Percentiles rank a stretch among this genome's conserved stretches.
Evolutionary conservation across 129 eudicot genomes (phyloP).

Genomic region (Ambrosia trifida): DNA sequence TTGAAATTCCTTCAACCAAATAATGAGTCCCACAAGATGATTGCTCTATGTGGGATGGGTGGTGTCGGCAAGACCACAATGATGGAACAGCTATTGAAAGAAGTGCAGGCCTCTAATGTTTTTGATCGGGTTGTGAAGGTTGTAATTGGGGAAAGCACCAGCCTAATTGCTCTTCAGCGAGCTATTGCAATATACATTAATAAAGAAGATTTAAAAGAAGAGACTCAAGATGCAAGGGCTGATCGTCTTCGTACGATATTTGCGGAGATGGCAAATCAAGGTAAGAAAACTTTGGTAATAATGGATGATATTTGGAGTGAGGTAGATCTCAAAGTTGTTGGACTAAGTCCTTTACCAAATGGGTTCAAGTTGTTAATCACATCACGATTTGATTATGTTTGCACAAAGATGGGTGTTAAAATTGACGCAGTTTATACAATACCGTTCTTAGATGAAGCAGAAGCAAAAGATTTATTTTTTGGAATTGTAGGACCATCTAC

Average conservation of each 20-base stretch:
- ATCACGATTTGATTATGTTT: background rate
- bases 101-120: background rate
- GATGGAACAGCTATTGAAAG: slow-evolving; percentile 19
- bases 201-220: background rate
- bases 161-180: background rate
- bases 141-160: slow-evolving; percentile 8
- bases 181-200: background rate
- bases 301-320: slow-evolving; percentile 22
- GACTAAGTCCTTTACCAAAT: slow-evolving; percentile 22
- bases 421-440: background rate
- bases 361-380: slow-evolving; percentile 15
- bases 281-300: slow-evolving; percentile 8
- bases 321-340: slow-evolving; percentile 13
- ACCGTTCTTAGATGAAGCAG: background rate
- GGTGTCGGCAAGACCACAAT: slow-evolving; percentile 26
- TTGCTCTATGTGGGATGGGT: slow-evolving; percentile 20
- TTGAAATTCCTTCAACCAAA: background rate
- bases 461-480: slow-evolving; percentile 9
- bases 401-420: slow-evolving; percentile 11
- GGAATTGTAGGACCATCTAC: background rate
- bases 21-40: background rate
- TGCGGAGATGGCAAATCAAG: background rate
- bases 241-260: slow-evolving; percentile 1
- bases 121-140: slow-evolving; percentile 19
- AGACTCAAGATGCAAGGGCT: slow-evolving; percentile 19